A percentile compares a stretch with the other conserved stretches of the same genome.
phyloP scores from a whole-genome alignment of 192 early-diverging fungal species.

The Umbelopsis isabellina region DNA sequence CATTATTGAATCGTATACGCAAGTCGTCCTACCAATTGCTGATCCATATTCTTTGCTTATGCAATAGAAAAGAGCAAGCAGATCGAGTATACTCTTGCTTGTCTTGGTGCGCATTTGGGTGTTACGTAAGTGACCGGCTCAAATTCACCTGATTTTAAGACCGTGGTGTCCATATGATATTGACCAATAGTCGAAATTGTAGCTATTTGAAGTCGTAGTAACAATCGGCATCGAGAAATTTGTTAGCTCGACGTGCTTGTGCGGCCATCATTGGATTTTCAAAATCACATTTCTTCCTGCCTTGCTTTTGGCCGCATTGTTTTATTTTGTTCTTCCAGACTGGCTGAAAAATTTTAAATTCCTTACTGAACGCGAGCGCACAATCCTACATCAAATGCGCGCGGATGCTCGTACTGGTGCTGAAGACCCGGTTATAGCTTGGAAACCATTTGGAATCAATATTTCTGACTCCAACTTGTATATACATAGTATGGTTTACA shows the following conservation, averaged over 20 bases:
- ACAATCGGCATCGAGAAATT: conserved; percentile 65
- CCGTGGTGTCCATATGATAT: too few relatives aligned
- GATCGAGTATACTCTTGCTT: too few relatives aligned
- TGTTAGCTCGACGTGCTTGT: conserved; percentile 53
- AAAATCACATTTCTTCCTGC: conserved; percentile 69
- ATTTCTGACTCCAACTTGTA: conserved; percentile 51
- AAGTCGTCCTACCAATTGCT: background rate
- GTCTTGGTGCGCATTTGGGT: conserved; percentile 27
- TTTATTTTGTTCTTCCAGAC: conserved; percentile 52
- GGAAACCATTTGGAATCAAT: conserved; percentile 48
- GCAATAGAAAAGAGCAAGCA: too few relatives aligned
- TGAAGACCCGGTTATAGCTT: conserved; percentile 44
- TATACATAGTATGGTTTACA: conserved; percentile 61
- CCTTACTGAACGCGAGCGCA: conserved; percentile 47
- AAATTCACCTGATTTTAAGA: too few relatives aligned
- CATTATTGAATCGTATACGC: background rate
- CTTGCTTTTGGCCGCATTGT: conserved; percentile 50
- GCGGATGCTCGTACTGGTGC: conserved; percentile 51
- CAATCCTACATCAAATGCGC: conserved; percentile 43
- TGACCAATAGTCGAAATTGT: background rate
- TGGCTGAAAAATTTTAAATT: conserved; percentile 46
- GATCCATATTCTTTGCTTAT: background rate
- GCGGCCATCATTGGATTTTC: conserved; percentile 76
- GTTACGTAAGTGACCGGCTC: too few relatives aligned
- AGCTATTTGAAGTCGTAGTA: conserved; percentile 62